Conservation (phyloP, 306 rosid species). For the Dalbergia cochinchinensis region DNA sequence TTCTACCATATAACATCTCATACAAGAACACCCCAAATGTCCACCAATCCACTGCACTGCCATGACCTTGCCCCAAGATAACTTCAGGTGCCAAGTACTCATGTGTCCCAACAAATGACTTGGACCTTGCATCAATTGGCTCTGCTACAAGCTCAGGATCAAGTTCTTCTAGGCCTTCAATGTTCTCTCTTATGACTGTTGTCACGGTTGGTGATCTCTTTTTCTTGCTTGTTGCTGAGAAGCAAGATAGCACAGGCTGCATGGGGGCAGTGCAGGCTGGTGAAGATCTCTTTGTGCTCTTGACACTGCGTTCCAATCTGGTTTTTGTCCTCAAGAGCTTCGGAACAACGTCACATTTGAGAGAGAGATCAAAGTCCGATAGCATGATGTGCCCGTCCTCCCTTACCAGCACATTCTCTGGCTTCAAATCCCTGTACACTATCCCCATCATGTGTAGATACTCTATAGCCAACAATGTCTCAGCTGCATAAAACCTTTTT, state of each 20-base stretch:
- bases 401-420: conserved; percentile 91
- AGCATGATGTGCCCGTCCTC: conserved; percentile 98
- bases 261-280: conserved; percentile 78
- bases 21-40: conserved; percentile 90
- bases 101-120: conserved; percentile 93
- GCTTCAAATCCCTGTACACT: conserved; percentile 95
- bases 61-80: conserved; percentile 93
- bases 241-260: conserved; percentile 88
- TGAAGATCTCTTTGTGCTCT: conserved; percentile 51
- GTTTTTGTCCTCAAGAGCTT: conserved; percentile 66
- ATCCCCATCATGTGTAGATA: conserved; percentile 99
- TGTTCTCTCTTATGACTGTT: conserved; percentile 70
- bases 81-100: conserved; percentile 97
- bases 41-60: conserved; percentile 99
- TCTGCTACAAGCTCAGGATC: conserved; percentile 92
- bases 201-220: conserved; percentile 60
- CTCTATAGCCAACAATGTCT: conserved; percentile 83
- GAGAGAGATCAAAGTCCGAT: conserved; percentile 93
- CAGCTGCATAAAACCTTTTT: conserved; percentile 91
- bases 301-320: conserved; percentile 43
- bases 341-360: conserved; percentile 93
- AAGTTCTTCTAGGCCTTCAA: conserved; percentile 34
- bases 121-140: conserved; percentile 81
- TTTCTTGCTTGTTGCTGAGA: conserved; percentile 64
- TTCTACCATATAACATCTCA: conserved; percentile 87